A percentile compares a stretch with the other conserved stretches of the same genome.
Conservation (phyloP, 495 filamentous ascomycete species). For the Neurospora tetraspora region DNA sequence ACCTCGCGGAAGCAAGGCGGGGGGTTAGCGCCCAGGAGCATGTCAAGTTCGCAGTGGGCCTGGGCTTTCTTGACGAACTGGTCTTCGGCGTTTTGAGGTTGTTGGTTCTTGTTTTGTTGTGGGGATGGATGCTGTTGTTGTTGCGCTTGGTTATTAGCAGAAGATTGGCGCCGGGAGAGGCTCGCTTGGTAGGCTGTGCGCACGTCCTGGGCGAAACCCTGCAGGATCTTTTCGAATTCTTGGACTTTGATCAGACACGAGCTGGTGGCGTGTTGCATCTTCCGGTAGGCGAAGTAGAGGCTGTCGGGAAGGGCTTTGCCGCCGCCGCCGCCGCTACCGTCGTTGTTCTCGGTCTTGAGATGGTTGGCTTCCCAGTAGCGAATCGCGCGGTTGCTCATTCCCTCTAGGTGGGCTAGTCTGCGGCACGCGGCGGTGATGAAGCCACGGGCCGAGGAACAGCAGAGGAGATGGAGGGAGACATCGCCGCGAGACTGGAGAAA, state of each 20-base stretch:
- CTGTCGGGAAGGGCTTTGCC: slow-evolving; percentile 15
- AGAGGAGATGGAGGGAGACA: slow-evolving; percentile 55
- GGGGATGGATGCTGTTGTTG: slow-evolving; percentile 6
- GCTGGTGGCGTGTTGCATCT: slow-evolving; percentile 32
- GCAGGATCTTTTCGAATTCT: slow-evolving; percentile 41
- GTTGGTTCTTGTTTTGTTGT: slow-evolving; percentile 6
- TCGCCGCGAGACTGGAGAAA: slow-evolving; percentile 37
- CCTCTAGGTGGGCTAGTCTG: slow-evolving; percentile 42
- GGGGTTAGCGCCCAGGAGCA: slow-evolving; percentile 36
- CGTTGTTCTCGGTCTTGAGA: slow-evolving; percentile 9
- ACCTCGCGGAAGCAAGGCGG: slow-evolving; percentile 38
- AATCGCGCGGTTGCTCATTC: slow-evolving; percentile 25
- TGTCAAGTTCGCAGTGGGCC: slow-evolving; percentile 35
- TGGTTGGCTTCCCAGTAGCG: slow-evolving; percentile 27
- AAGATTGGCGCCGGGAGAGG: slow-evolving; percentile 16
- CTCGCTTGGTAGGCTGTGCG: slow-evolving; percentile 34
- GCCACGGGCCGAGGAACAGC: slow-evolving; percentile 63
- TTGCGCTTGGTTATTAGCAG: slow-evolving; percentile 12
- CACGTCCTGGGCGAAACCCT: slow-evolving; percentile 32
- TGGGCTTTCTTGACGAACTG: slow-evolving; percentile 27
- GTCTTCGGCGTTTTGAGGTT: slow-evolving; percentile 15
- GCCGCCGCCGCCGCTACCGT: slow-evolving; percentile 14
- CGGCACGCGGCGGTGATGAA: slow-evolving; percentile 61
- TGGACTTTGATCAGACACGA: slow-evolving; percentile 33
- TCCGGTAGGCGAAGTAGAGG: slow-evolving; percentile 37